Conservation (phyloP, 768 basidiomycete species). For the Naganishia onofrii region DNA sequence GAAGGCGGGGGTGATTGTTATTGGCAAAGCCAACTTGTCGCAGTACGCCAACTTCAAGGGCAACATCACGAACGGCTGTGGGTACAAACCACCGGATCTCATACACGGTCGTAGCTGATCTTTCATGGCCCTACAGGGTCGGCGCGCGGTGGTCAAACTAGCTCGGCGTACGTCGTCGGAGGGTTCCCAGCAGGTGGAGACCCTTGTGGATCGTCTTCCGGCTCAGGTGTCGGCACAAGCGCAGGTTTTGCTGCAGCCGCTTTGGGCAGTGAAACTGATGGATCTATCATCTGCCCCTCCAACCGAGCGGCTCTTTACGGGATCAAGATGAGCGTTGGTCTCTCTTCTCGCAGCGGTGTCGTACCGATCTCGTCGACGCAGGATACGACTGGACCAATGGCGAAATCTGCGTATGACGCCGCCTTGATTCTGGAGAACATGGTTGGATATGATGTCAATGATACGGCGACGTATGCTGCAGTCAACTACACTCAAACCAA, state of each 20-base stretch:
- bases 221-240: conserved; percentile 39
- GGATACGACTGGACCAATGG: conserved; percentile 24
- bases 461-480: conserved; percentile 28
- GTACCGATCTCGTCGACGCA: conserved; percentile 12
- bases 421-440: conserved; percentile 22
- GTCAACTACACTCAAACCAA: conserved; percentile 23
- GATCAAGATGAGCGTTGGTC: conserved; percentile 36
- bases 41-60: conserved; percentile 30
- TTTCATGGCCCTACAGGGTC: conserved; percentile 8
- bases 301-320: conserved; percentile 41
- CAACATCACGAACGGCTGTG: conserved; percentile 40
- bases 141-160: conserved; percentile 39
- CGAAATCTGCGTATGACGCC: conserved; percentile 25
- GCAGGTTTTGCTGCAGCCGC: conserved; percentile 42
- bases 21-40: conserved; percentile 35
- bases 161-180: conserved; percentile 41
- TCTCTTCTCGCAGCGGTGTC: conserved; percentile 25
- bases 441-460: conserved; percentile 33
- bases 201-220: conserved; percentile 41
- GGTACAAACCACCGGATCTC: too few species aligned
- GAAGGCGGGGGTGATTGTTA: conserved; percentile 21
- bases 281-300: conserved; percentile 37
- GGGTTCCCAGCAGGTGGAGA: conserved; percentile 39
- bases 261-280: conserved; percentile 39
- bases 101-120: too few species aligned